These are phyloP conservation scores for Physaria fendleri DNA, from an alignment of 345 rosid genomes.

Conservation along the genomic window DNA sequence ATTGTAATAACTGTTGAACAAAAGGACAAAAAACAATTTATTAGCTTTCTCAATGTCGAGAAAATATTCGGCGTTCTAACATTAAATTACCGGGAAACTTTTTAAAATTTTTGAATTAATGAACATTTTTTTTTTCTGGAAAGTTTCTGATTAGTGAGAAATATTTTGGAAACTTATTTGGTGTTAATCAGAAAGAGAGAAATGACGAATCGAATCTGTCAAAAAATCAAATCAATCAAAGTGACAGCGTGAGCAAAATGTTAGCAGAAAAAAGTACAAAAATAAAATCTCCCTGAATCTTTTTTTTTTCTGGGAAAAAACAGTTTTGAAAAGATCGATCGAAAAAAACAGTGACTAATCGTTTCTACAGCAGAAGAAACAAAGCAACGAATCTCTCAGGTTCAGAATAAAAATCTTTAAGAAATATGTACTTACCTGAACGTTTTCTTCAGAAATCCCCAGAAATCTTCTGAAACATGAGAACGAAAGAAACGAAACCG, in stretches of 20 bases:
- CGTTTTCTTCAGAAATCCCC: slow-evolving; percentile 5
- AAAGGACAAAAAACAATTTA: neutral
- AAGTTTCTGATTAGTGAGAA: neutral
- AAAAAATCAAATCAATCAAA: slow-evolving; percentile 31
- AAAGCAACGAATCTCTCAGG: slow-evolving; percentile 13
- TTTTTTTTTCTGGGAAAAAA: neutral
- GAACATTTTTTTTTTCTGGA: slow-evolving; percentile 5
- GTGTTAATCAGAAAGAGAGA: neutral
- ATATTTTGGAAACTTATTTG: neutral
- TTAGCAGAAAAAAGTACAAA: neutral
- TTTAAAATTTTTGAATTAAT: neutral
- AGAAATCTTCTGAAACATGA: neutral
- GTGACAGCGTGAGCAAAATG: neutral
- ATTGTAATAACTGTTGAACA: slow-evolving; percentile 11
- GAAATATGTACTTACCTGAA: slow-evolving; percentile 11
- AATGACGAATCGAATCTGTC: slow-evolving; percentile 25
- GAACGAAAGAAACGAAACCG: neutral
- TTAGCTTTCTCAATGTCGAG: neutral
- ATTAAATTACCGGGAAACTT: slow-evolving; percentile 18
- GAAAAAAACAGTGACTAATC: slow-evolving; percentile 6
- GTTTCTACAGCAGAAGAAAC: slow-evolving; percentile 1
- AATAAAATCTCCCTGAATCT: neutral
- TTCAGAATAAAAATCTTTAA: neutral
- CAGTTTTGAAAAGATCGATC: slow-evolving; percentile 28
- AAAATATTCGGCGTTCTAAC: slow-evolving; percentile 5